Conservation (phyloP, 306 rosid genomes). For the Acmispon strigosus region DNA sequence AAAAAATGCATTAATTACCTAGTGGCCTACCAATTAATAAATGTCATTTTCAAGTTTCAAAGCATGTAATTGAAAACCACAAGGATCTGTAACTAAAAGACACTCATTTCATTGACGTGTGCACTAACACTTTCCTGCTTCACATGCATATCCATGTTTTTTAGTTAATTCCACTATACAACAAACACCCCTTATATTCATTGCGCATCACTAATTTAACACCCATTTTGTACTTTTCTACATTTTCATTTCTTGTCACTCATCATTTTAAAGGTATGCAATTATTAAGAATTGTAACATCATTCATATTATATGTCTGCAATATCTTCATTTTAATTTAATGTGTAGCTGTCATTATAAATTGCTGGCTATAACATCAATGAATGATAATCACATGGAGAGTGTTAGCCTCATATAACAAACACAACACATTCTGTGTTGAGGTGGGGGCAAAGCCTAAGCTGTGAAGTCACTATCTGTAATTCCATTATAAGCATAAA, state of each 20-base stretch:
- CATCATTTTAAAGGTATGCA: conserved; percentile 12
- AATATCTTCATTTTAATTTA: conserved; percentile 11
- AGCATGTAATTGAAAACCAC: conserved; percentile 25
- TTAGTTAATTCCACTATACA: conserved; percentile 5
- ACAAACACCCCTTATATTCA: conserved; percentile 12
- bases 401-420: conserved; percentile 29
- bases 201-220: conserved; percentile 26
- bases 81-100: conserved; percentile 27
- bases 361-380: conserved; percentile 13
- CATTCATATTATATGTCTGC: neutral
- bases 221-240: conserved; percentile 20
- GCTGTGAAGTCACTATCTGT: conserved; percentile 48
- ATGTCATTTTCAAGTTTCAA: conserved; percentile 32
- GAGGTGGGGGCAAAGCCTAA: conserved; percentile 52
- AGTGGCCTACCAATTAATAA: conserved; percentile 1
- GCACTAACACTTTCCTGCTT: conserved; percentile 24
- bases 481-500: conserved; percentile 36
- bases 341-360: conserved; percentile 6
- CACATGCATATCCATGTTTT: conserved; percentile 38
- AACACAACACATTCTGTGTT: conserved; percentile 29
- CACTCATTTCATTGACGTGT: conserved; percentile 33
- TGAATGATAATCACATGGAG: conserved; percentile 49
- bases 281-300: conserved; percentile 14
- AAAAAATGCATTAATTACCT: neutral
- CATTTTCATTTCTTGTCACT: neutral